These are phyloP conservation scores for Aspergillus chevalieri DNA, from an alignment of 2,329 filamentous ascomycete species.

Conservation along the genomic window DNA sequence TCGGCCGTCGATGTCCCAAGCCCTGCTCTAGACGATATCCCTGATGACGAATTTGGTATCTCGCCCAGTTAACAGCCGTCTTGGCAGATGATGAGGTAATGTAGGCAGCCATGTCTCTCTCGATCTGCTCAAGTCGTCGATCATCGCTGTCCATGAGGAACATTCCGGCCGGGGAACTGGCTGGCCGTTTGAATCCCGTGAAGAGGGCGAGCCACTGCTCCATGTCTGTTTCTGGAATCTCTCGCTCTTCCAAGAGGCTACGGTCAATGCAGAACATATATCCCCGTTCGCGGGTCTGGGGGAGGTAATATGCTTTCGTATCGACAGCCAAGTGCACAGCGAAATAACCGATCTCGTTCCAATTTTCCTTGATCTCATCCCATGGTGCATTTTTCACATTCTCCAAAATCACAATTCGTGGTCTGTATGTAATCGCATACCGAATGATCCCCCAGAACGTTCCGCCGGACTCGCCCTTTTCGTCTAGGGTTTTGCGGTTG, in stretches of 20 bases:
- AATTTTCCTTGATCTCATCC: constrained; percentile 44
- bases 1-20: constrained; percentile 51
- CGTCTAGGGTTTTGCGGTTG: constrained; percentile 44
- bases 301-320: constrained; percentile 66
- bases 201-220: constrained; percentile 40
- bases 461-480: constrained; percentile 58
- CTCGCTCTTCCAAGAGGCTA: constrained; percentile 14
- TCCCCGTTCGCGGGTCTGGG: constrained; percentile 59
- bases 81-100: constrained; percentile 14
- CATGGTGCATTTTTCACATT: constrained; percentile 62
- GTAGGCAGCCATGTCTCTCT: constrained; percentile 41
- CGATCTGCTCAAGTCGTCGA: constrained; percentile 46
- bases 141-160: constrained; percentile 57
- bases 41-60: constrained; percentile 56
- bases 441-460: constrained; percentile 59
- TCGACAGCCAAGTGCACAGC: constrained; percentile 50
- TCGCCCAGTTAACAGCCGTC: constrained; percentile 25
- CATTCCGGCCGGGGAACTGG: constrained; percentile 56
- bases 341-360: constrained; percentile 51
- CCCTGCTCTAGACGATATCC: constrained; percentile 45
- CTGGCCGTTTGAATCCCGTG: constrained; percentile 45
- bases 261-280: constrained; percentile 55
- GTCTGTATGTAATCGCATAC: constrained; percentile 52
- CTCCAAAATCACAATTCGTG: constrained; percentile 63
- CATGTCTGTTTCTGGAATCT: constrained; percentile 19